Percentiles rank a stretch among this genome's conserved stretches.
These are phyloP conservation scores for Blepharisma undulans DNA, from an alignment of 169 alveolate species.

Conservation along the genomic window DNA sequence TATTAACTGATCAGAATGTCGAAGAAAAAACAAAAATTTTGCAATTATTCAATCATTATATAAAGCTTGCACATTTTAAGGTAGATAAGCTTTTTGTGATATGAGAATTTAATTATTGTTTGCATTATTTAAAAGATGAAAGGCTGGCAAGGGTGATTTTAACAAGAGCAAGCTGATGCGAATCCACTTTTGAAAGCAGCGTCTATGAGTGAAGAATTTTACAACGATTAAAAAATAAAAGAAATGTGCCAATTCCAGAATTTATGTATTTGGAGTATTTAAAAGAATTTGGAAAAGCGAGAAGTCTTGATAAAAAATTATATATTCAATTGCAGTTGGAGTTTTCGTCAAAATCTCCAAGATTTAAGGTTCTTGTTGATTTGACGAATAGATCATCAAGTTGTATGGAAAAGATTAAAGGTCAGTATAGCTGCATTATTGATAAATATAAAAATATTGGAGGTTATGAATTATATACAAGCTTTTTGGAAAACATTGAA, in stretches of 20 bases:
- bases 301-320: neutral
- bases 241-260: neutral
- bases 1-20: neutral
- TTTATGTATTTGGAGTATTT: neutral
- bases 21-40: neutral
- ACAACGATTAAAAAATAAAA: neutral
- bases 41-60: neutral
- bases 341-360: neutral
- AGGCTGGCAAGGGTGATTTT: neutral
- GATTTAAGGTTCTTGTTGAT: neutral
- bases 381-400: neutral
- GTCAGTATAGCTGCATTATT: neutral
- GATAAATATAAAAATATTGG: neutral
- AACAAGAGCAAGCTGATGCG: neutral
- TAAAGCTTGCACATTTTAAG: neutral
- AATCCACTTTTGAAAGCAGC: neutral
- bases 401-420: neutral
- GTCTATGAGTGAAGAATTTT: neutral
- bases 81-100: neutral
- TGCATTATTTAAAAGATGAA: neutral
- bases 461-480: neutral
- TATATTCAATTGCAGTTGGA: neutral
- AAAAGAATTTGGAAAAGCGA: neutral
- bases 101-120: constrained; percentile 1
- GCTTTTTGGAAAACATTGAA: neutral